These are phyloP conservation scores for Populus trichocarpa DNA, from an alignment of 441 rosid genomes.

Conservation along the genomic window DNA sequence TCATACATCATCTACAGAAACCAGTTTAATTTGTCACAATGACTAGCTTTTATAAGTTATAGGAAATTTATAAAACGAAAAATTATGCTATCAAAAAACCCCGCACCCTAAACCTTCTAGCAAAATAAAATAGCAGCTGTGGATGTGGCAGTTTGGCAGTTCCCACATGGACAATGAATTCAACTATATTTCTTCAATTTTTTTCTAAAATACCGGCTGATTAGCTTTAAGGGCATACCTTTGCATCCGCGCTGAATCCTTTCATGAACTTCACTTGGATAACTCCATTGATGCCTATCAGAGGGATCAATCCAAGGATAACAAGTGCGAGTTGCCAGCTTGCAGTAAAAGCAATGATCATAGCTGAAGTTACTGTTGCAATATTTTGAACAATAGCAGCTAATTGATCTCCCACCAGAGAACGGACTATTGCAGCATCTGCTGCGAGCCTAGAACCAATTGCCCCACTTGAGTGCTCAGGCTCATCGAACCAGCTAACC, in stretches of 20 bases:
- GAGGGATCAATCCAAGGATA: slow-evolving; percentile 49
- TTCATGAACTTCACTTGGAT: slow-evolving; percentile 50
- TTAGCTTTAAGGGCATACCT: slow-evolving; percentile 31
- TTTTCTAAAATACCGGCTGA: neutral
- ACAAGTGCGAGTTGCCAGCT: slow-evolving; percentile 65
- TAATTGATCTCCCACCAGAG: slow-evolving; percentile 63
- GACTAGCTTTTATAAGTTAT: neutral
- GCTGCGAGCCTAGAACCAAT: slow-evolving; percentile 71
- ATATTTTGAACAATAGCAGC: slow-evolving; percentile 49
- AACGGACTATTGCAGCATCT: slow-evolving; percentile 55
- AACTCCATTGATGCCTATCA: slow-evolving; percentile 46
- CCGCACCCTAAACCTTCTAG: no score
- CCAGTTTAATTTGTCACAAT: neutral
- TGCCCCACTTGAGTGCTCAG: slow-evolving; percentile 63
- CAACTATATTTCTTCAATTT: neutral
- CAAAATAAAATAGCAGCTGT: neutral
- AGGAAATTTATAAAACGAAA: neutral
- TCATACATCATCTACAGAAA: slow-evolving; percentile 58
- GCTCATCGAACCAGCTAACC: slow-evolving; percentile 43
- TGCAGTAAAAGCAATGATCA: slow-evolving; percentile 63
- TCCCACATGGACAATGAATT: neutral
- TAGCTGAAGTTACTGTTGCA: slow-evolving; percentile 44
- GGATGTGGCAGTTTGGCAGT: neutral
- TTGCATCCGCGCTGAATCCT: slow-evolving; percentile 72
- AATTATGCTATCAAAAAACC: no score